phyloP scores from a whole-genome alignment of 2,329 filamentous ascomycete species.

The Sclerotiophoma versabilis region DNA sequence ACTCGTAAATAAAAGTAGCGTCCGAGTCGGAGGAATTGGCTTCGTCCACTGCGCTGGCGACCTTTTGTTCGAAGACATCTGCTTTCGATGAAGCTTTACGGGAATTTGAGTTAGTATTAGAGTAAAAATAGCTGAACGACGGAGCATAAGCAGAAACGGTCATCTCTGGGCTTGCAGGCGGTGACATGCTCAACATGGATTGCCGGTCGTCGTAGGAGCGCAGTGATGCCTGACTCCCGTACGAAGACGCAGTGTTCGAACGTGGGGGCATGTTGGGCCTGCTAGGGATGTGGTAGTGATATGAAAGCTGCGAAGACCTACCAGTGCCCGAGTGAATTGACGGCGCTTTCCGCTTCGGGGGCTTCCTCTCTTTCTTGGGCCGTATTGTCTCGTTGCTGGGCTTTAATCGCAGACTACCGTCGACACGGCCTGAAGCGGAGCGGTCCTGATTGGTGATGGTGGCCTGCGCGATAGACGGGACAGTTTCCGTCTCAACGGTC shows the following conservation, averaged over 20 bases:
- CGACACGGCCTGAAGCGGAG: constrained; percentile 65
- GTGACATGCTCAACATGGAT: constrained; percentile 35
- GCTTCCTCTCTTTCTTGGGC: constrained; percentile 92
- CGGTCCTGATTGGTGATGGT: constrained; percentile 69
- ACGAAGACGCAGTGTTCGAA: constrained; percentile 37
- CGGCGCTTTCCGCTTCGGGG: constrained; percentile 75
- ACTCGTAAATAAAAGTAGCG: constrained; percentile 98
- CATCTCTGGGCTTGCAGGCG: constrained; percentile 37
- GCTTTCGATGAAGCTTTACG: constrained; percentile 85
- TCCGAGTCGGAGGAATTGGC: constrained; percentile 96
- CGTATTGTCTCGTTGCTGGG: constrained; percentile 95
- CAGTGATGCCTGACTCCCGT: constrained; percentile 41
- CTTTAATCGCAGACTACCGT: constrained; percentile 82
- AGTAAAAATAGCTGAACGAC: constrained; percentile 44
- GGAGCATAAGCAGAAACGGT: constrained; percentile 33
- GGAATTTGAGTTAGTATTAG: constrained; percentile 45
- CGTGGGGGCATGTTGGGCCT: constrained; percentile 34
- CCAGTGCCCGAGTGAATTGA: constrained; percentile 74
- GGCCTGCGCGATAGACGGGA: constrained; percentile 86
- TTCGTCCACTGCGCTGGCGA: constrained; percentile 94
- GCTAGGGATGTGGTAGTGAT: constrained; percentile 40
- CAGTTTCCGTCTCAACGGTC: constrained; percentile 97
- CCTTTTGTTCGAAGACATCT: constrained; percentile 96
- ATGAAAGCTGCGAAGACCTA: constrained; percentile 59
- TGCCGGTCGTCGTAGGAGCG: constrained; percentile 42